Base-by-base conservation (phyloP, 1,284 basidiomycete genomes). In the Austroboletus sp. region DNA sequence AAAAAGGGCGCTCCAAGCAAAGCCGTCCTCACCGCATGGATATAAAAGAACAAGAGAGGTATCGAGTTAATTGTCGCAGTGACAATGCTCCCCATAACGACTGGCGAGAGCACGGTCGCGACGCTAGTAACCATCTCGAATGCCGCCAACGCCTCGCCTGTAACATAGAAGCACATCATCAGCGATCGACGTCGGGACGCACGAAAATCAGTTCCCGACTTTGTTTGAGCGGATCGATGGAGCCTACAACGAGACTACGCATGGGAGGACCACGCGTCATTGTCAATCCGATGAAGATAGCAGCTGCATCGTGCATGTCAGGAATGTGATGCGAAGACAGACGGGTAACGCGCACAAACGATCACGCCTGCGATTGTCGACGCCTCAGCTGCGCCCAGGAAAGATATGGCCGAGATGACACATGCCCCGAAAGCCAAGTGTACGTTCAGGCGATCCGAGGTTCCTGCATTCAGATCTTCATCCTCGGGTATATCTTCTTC, bases 391-490 rank as follows among this genome's bases (percentile, higher is more conserved):
- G 57, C 55, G 16, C 53, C n/a, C 11, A 67, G 15, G 29, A 29
- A 52, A 3, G 44, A 45, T 25, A 56, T 2, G 0, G 43, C 57
- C 13, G 46, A 31, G 36, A 60, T 30, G 33, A 56, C 23, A 34
- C 55, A 65, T 2, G 60, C 52, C 6, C 36, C 42, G 13, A 63
- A 26, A 16, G 54, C 50, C 40, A 67, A 31, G 44, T 67, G 63
- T 6, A 65, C 53, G 26, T 69, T 62, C 21, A 69, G 44, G 16
- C 27, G 51, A 45, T 68, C 67, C 0, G 61, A 58, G 1, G 58
- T 55, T 26, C 44, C 47, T 3, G 10, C 39, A 45, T 48, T 53
- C 40, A 7, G 15, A 30, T 29, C 49, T n/a, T 49, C 47, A 6
- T 8, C 15, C 19, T 32, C 15, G 6, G 2, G 31, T 32, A 16